Evolutionary conservation across 1,284 basidiomycete genomes (phyloP).

Genomic region (Austroboletus rostrupii): DNA sequence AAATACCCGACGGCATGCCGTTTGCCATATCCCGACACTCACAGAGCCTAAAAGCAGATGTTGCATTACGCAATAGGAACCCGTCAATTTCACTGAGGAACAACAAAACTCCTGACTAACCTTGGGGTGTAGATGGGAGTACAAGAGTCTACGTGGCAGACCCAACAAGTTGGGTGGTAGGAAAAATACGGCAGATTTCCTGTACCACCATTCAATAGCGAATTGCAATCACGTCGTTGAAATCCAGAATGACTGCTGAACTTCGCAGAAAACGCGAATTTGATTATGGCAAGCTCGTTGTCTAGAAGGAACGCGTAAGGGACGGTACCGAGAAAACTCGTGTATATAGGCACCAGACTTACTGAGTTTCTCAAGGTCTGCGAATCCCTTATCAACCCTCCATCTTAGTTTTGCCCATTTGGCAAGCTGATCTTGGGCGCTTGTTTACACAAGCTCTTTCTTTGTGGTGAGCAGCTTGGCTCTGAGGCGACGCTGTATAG

Average conservation of each 20-base stretch:
- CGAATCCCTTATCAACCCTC: slow-evolving; percentile 89
- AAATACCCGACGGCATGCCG: slow-evolving; percentile 81
- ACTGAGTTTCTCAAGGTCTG: slow-evolving; percentile 93
- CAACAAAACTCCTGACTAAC: slow-evolving; percentile 33
- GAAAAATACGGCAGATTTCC: slow-evolving; percentile 85
- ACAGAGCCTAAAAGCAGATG: slow-evolving; percentile 61
- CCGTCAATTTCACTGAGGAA: neutral
- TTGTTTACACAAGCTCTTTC: slow-evolving; percentile 84
- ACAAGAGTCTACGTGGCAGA: slow-evolving; percentile 80
- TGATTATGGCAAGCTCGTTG: slow-evolving; percentile 59
- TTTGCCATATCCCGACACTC: slow-evolving; percentile 87
- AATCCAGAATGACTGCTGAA: slow-evolving; percentile 79
- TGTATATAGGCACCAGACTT: slow-evolving; percentile 29
- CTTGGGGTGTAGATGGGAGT: slow-evolving; percentile 78
- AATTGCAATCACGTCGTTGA: slow-evolving; percentile 83
- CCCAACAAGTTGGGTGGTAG: slow-evolving; percentile 87
- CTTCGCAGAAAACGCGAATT: slow-evolving; percentile 65
- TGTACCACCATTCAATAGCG: slow-evolving; percentile 84
- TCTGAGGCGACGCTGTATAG: slow-evolving; percentile 68
- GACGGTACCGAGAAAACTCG: neutral
- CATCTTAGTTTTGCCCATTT: slow-evolving; percentile 96
- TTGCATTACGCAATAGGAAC: neutral
- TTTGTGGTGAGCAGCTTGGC: slow-evolving; percentile 75
- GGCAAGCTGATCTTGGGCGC: slow-evolving; percentile 95
- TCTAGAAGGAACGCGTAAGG: slow-evolving; percentile 47